These are phyloP conservation scores for Candida yuanshanica DNA, from an alignment of 805 yeast species.

Conservation along the genomic window DNA sequence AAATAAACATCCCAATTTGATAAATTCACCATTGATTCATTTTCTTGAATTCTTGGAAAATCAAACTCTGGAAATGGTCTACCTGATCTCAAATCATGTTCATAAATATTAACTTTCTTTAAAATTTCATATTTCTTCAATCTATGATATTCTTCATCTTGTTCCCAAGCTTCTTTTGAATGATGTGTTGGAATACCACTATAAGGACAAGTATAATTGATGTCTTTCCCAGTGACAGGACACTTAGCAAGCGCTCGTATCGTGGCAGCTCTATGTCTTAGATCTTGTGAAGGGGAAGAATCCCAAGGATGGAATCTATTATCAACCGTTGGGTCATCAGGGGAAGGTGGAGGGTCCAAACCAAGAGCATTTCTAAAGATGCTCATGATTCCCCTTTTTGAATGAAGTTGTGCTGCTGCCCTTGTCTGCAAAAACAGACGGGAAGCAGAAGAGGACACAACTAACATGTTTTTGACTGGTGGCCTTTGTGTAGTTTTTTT, in stretches of 20 bases:
- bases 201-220: conserved; percentile 82
- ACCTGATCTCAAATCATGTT: conserved; percentile 92
- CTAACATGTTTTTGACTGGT: no score
- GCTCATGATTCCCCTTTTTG: conserved; percentile 28
- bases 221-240: conserved; percentile 80
- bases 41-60: conserved; percentile 76
- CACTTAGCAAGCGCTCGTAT: conserved; percentile 85
- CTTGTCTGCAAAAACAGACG: neutral
- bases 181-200: conserved; percentile 98
- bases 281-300: conserved; percentile 80
- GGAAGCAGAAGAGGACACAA: neutral
- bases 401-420: neutral
- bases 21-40: conserved; percentile 70
- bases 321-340: conserved; percentile 62
- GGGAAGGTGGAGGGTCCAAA: conserved; percentile 58
- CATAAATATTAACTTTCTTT: conserved; percentile 85
- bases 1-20: conserved; percentile 89
- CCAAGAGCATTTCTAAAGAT: conserved; percentile 44
- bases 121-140: conserved; percentile 63
- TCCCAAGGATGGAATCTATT: conserved; percentile 88
- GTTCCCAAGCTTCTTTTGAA: conserved; percentile 82
- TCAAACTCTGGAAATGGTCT: conserved; percentile 94
- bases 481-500: neutral
- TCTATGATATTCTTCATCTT: conserved; percentile 67
- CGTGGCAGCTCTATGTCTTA: conserved; percentile 86